phyloP scores from a whole-genome alignment of 2,329 filamentous ascomycete species.

The Corniculantispora saksenae region DNA sequence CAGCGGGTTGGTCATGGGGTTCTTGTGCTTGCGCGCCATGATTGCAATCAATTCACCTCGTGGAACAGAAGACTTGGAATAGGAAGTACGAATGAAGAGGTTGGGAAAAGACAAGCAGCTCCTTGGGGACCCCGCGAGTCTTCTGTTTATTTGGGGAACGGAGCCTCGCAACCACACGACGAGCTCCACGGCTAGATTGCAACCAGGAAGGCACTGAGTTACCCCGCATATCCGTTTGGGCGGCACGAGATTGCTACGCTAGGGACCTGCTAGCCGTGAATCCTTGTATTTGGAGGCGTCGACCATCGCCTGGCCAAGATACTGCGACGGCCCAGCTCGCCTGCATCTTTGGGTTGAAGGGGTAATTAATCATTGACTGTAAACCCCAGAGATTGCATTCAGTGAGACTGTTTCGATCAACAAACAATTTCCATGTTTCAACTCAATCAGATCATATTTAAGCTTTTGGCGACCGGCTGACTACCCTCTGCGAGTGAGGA shows the following conservation, averaged over 20 bases:
- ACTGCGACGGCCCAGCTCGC: background rate
- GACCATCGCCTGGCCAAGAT: background rate
- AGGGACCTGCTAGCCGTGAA: background rate
- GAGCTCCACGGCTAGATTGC: background rate
- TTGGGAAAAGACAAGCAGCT: background rate
- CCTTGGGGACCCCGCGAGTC: background rate
- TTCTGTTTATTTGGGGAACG: background rate
- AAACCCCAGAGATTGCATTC: too few species aligned
- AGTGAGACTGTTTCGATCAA: too few species aligned
- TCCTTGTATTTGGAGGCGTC: background rate
- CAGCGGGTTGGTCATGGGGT: slow-evolving; percentile 20
- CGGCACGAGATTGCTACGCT: background rate
- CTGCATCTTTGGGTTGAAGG: too few species aligned
- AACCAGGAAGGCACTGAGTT: background rate
- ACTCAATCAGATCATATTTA: too few species aligned
- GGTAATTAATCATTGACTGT: too few species aligned
- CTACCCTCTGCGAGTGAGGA: too few species aligned
- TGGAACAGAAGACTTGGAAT: background rate
- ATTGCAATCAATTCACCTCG: background rate
- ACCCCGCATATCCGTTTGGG: slow-evolving; percentile 18
- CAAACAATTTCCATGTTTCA: too few species aligned
- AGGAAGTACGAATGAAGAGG: background rate
- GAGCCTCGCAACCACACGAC: background rate
- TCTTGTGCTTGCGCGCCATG: slow-evolving; percentile 19
- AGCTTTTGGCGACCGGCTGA: too few species aligned